Conservation (phyloP, 352 stramenopile species). For the Phytophthora aleatoria region DNA sequence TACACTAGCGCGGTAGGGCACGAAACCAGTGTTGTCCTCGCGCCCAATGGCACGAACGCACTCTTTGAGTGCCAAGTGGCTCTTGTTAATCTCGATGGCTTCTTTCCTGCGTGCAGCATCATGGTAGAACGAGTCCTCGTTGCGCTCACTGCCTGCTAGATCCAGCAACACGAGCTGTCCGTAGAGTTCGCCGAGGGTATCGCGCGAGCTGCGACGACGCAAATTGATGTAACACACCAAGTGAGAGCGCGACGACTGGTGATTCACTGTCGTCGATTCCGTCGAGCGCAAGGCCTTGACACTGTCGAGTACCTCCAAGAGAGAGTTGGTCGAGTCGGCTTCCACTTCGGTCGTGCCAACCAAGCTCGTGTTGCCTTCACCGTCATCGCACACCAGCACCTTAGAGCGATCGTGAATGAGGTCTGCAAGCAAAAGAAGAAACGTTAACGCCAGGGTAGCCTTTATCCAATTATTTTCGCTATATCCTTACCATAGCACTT, state of each 20-base stretch:
- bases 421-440: constrained; percentile 29
- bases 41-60: constrained; percentile 74
- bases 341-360: constrained; percentile 61
- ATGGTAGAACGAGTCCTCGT: constrained; percentile 82
- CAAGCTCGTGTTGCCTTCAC: constrained; percentile 63
- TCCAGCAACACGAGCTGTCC: constrained; percentile 66
- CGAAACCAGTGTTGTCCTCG: constrained; percentile 56
- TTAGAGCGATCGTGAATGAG: constrained; percentile 52
- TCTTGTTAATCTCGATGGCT: constrained; percentile 86
- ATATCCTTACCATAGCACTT: constrained; percentile 61
- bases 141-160: constrained; percentile 76
- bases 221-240: constrained; percentile 74
- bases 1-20: constrained; percentile 73
- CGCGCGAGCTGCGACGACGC: constrained; percentile 20
- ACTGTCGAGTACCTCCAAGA: constrained; percentile 64
- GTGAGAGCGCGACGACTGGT: constrained; percentile 75
- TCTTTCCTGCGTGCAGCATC: constrained; percentile 74
- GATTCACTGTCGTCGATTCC: constrained; percentile 80
- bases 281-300: constrained; percentile 80
- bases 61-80: constrained; percentile 81
- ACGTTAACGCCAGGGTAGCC: neutral
- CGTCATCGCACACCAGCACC: constrained; percentile 77
- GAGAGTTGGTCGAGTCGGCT: constrained; percentile 60
- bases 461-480: neutral
- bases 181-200: constrained; percentile 36